A percentile compares a stretch with the other conserved stretches of the same genome.
phyloP scores from a whole-genome alignment of 306 rosid species.

The Alnus rubra region DNA sequence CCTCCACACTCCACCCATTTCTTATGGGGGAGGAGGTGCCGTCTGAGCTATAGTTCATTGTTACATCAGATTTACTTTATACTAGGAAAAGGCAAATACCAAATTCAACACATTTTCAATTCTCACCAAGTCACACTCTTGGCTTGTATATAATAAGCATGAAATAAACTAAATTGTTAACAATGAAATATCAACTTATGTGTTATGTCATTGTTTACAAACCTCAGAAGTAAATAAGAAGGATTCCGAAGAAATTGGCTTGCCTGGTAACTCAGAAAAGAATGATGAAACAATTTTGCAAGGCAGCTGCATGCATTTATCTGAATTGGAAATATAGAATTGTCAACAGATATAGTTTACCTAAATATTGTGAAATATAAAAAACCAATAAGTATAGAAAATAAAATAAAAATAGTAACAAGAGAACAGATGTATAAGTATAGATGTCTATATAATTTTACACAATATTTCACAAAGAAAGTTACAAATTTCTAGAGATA shows the following conservation, averaged over 20 bases:
- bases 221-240: conserved; percentile 52
- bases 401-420: neutral
- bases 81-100: neutral
- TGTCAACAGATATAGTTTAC: conserved; percentile 1
- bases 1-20: neutral
- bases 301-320: conserved; percentile 38
- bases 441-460: neutral
- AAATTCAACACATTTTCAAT: neutral
- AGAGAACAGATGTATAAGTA: neutral
- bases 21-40: neutral
- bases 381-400: neutral
- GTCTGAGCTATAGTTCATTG: neutral
- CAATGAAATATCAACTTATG: conserved; percentile 2
- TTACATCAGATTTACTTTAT: neutral
- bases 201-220: conserved; percentile 8
- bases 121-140: neutral
- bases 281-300: conserved; percentile 44
- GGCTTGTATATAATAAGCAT: neutral
- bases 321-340: conserved; percentile 33
- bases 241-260: conserved; percentile 36
- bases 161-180: conserved; percentile 3
- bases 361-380: neutral
- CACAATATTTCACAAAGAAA: neutral
- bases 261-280: conserved; percentile 33
- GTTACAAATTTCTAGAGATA: neutral